A percentile compares a stretch with the other conserved stretches of the same genome.
These are phyloP conservation scores for Parathielavia hyrcaniae DNA, from an alignment of 495 filamentous ascomycete species.

Conservation along the genomic window DNA sequence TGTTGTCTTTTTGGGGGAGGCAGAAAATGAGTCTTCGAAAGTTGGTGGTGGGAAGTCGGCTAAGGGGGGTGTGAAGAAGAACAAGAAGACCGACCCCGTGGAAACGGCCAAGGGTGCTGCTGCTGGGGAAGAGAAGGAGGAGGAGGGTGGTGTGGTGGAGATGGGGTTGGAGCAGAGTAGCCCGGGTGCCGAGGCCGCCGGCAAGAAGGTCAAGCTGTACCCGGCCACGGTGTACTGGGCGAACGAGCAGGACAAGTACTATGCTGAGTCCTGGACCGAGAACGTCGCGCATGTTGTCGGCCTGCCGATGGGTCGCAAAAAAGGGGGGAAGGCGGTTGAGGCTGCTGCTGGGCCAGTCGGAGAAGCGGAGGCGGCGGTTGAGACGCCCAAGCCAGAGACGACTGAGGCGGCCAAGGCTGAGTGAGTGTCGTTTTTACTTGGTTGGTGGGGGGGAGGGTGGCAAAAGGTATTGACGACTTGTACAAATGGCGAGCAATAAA, in stretches of 20 bases:
- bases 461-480: not conserved
- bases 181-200: constrained; percentile 16
- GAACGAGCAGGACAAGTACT: constrained; percentile 58
- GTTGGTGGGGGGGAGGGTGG: not conserved
- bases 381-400: not conserved
- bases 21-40: not conserved
- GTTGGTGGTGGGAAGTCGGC: constrained; percentile 6
- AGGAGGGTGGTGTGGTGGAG: constrained; percentile 17
- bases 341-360: not conserved
- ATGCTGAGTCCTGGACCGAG: constrained; percentile 60
- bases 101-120: not conserved
- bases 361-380: constrained; percentile 17
- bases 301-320: constrained; percentile 35
- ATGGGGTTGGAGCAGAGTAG: constrained; percentile 12
- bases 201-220: constrained; percentile 27
- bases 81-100: constrained; percentile 12
- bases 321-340: not conserved
- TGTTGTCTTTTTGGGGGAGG: constrained; percentile 33
- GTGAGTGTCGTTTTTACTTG: not conserved
- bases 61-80: constrained; percentile 28
- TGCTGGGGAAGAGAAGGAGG: constrained; percentile 24
- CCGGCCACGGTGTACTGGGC: constrained; percentile 58
- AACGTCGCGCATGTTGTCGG: constrained; percentile 55
- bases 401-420: not conserved
- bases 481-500: not conserved